Percentiles rank a stretch among this genome's conserved stretches.
Evolutionary conservation across 495 filamentous ascomycete genomes (phyloP).

Genomic region (Aspergillus carlsbadensis): DNA sequence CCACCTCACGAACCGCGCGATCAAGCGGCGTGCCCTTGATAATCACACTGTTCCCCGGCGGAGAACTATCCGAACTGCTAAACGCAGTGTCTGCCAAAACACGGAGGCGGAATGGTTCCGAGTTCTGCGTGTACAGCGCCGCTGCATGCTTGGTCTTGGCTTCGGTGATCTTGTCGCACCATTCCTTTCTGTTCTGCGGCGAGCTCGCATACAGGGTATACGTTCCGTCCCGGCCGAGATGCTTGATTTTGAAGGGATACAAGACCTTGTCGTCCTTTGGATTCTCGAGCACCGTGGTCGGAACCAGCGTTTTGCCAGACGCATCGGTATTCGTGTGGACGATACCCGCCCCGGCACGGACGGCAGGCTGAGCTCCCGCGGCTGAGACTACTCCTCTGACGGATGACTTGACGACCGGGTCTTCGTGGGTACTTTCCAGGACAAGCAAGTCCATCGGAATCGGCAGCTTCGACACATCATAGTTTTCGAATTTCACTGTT

Average conservation of each 20-base stretch:
- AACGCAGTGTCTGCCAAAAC: conserved; percentile 94
- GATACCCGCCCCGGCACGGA: conserved; percentile 50
- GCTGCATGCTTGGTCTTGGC: conserved; percentile 92
- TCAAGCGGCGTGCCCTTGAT: conserved; percentile 91
- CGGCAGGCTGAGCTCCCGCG: conserved; percentile 48
- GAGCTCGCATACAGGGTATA: conserved; percentile 86
- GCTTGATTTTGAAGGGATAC: conserved; percentile 94
- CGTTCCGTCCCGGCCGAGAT: conserved; percentile 79
- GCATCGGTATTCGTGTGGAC: conserved; percentile 61
- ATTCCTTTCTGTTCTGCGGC: conserved; percentile 72
- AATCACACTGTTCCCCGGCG: conserved; percentile 52
- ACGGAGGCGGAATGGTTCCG: conserved; percentile 89
- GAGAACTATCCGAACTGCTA: conserved; percentile 65
- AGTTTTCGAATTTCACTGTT: conserved; percentile 75
- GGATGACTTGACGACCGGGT: conserved; percentile 79
- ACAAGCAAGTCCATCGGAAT: conserved; percentile 97
- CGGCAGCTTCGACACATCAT: conserved; percentile 92
- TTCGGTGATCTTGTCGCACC: conserved; percentile 90
- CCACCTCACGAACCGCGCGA: conserved; percentile 84
- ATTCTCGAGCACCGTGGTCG: conserved; percentile 52
- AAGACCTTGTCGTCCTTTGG: conserved; percentile 75
- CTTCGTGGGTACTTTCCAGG: conserved; percentile 86
- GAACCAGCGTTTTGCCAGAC: conserved; percentile 44
- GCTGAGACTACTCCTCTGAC: conserved; percentile 68
- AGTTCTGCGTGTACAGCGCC: conserved; percentile 85